Percentiles rank a stretch among this genome's conserved stretches.
Evolutionary conservation across 75 land plant species (phyloP).

Genomic region (Selaginella tamariscina): DNA sequence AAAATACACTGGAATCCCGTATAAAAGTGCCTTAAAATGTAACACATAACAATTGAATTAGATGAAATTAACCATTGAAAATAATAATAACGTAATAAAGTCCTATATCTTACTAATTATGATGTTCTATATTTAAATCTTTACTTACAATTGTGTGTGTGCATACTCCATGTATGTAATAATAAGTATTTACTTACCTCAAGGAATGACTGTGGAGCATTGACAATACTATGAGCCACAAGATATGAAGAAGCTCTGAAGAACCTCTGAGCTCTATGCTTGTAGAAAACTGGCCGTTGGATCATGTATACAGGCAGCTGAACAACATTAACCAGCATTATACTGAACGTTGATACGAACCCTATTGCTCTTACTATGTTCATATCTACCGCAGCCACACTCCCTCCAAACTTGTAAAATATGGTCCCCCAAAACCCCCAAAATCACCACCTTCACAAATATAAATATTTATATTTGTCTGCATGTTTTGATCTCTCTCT

Average conservation of each 20-base stretch:
- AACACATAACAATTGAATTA: background rate
- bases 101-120: no score
- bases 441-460: constrained; percentile 26
- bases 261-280: constrained; percentile 35
- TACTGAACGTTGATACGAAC: constrained; percentile 31
- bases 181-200: constrained; percentile 23
- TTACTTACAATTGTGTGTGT: background rate
- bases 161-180: no score
- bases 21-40: constrained; percentile 23
- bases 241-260: constrained; percentile 38
- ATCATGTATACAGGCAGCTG: constrained; percentile 38
- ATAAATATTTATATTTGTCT: no score
- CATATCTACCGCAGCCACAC: constrained; percentile 20
- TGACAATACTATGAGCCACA: constrained; percentile 25
- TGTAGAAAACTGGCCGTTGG: constrained; percentile 32
- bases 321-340: constrained; percentile 30
- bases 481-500: no score
- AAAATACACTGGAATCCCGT: constrained; percentile 20
- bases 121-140: no score
- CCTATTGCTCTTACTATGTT: constrained; percentile 30
- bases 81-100: background rate
- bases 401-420: constrained; percentile 29
- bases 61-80: background rate
- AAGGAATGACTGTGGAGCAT: constrained; percentile 32
- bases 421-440: constrained; percentile 33